Evolutionary conservation across 257 asterid species (phyloP).

Genomic region (Capsicum chinense): DNA sequence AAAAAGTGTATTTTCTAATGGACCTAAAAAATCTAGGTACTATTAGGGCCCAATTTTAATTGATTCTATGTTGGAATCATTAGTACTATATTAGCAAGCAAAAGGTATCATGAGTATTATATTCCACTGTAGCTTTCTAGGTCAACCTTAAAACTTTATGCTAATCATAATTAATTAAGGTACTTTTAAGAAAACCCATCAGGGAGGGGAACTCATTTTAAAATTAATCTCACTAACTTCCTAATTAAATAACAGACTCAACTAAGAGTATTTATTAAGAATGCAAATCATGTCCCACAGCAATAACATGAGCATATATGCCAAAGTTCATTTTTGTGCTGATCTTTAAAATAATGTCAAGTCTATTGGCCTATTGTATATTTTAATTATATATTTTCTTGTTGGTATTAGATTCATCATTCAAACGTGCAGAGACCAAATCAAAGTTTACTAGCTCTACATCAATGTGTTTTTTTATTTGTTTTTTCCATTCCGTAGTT

Average conservation of each 20-base stretch:
- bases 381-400: neutral
- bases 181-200: neutral
- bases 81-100: neutral
- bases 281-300: neutral
- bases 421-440: slow-evolving; percentile 21
- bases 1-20: neutral
- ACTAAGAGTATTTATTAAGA: slow-evolving; percentile 15
- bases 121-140: neutral
- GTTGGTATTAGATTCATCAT: neutral
- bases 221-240: slow-evolving; percentile 2
- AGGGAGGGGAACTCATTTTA: neutral
- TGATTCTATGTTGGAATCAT: neutral
- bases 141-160: neutral
- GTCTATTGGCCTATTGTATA: neutral
- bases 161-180: neutral
- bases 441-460: neutral
- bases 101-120: neutral
- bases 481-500: too few species aligned
- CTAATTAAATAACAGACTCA: neutral
- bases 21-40: neutral
- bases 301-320: neutral
- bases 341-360: neutral
- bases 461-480: too few species aligned
- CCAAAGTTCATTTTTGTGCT: neutral
- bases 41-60: too few species aligned